Conservation (phyloP, 768 basidiomycete genomes). For the Mycena sanguinolenta region DNA sequence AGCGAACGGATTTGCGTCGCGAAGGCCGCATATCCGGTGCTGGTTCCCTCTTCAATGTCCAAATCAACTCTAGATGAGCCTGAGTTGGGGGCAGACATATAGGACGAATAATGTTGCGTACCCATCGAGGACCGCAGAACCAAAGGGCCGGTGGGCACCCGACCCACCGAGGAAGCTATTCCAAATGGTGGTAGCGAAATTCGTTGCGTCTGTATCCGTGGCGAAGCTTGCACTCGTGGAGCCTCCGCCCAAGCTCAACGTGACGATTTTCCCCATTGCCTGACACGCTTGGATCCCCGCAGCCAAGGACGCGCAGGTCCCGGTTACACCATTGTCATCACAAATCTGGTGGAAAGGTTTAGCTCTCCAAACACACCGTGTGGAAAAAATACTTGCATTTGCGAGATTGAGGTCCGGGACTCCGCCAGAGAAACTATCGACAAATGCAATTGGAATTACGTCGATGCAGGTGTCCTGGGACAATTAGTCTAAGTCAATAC, state of each 20-base stretch:
- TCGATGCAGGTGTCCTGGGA: constrained; percentile 25
- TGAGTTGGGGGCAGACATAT: too few species aligned
- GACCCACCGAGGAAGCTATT: constrained; percentile 70
- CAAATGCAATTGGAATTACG: constrained; percentile 19
- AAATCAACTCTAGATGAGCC: too few species aligned
- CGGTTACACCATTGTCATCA: too few species aligned
- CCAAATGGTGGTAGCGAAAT: constrained; percentile 76
- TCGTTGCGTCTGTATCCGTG: constrained; percentile 63
- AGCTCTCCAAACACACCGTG: constrained; percentile 62
- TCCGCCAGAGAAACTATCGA: constrained; percentile 29
- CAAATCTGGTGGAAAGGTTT: too few species aligned
- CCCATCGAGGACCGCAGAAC: constrained; percentile 78
- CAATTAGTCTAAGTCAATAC: too few species aligned
- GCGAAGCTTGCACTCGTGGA: too few species aligned
- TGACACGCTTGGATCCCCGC: constrained; percentile 76
- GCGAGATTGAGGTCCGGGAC: constrained; percentile 31
- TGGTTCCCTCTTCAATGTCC: constrained; percentile 75
- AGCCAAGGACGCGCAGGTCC: constrained; percentile 73
- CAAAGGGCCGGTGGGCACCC: constrained; percentile 69
- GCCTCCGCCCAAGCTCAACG: constrained; percentile 27
- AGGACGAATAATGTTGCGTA: too few species aligned
- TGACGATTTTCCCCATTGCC: constrained; percentile 66
- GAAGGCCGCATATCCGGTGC: constrained; percentile 65
- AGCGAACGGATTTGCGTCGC: constrained; percentile 66
- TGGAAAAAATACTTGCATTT: constrained; percentile 33